Conservation (phyloP, 1,284 basidiomycete species). For the Blastosporella zonata region DNA sequence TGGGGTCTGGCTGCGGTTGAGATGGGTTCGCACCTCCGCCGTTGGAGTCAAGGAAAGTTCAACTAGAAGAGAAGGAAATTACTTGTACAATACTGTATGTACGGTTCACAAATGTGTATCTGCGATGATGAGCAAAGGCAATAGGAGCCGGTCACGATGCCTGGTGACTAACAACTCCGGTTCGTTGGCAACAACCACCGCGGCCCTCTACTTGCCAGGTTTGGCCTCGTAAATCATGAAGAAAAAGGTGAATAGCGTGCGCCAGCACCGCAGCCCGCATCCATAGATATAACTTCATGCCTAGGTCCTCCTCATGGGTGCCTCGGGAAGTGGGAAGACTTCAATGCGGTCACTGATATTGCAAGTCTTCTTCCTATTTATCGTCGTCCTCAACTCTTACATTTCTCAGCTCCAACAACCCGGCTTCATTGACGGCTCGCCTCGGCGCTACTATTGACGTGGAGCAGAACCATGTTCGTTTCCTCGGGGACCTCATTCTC, state of each 20-base stretch:
- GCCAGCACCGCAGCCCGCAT: slow-evolving; percentile 17
- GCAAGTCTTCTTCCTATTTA: slow-evolving; percentile 46
- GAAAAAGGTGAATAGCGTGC: slow-evolving; percentile 43
- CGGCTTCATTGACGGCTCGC: slow-evolving; percentile 86
- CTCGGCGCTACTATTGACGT: slow-evolving; percentile 97
- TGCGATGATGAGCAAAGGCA: no score
- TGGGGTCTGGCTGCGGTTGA: slow-evolving; percentile 97
- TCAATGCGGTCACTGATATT: slow-evolving; percentile 99
- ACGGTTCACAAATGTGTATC: slow-evolving; percentile 1
- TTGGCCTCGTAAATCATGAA: slow-evolving; percentile 41
- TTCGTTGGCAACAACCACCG: slow-evolving; percentile 13
- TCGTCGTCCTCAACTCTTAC: slow-evolving; percentile 12
- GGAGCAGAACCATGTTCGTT: slow-evolving; percentile 96
- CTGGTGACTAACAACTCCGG: slow-evolving; percentile 12
- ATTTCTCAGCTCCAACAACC: slow-evolving; percentile 80
- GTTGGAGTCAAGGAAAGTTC: slow-evolving; percentile 80
- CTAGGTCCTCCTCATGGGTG: slow-evolving; percentile 92
- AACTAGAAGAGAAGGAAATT: slow-evolving; percentile 20
- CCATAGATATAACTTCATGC: slow-evolving; percentile 15
- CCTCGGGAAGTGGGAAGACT: slow-evolving; percentile 88
- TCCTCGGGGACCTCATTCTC: slow-evolving; percentile 90
- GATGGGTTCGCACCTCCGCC: slow-evolving; percentile 71
- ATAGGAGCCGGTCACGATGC: slow-evolving; percentile 1
- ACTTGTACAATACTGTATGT: slow-evolving; percentile 5
- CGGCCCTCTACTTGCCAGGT: slow-evolving; percentile 14